Conservation (phyloP, 805 yeast genomes). For the Nakazawaea ambrosiae region DNA sequence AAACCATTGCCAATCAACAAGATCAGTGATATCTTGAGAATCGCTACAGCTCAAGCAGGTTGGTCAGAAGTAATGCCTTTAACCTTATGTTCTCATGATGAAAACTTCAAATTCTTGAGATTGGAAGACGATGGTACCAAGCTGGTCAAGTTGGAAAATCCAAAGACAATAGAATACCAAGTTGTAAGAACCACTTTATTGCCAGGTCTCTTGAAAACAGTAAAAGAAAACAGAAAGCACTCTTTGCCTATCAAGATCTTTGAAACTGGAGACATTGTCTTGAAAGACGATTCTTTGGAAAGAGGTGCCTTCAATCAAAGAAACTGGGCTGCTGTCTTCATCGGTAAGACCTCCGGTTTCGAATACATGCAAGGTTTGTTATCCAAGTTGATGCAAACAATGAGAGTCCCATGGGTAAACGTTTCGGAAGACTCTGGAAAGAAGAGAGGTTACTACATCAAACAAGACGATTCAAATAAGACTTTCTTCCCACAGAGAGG, state of each 20-base stretch:
- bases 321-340: constrained; percentile 90
- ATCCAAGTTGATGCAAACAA: constrained; percentile 92
- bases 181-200: constrained; percentile 93
- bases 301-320: constrained; percentile 90
- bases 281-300: constrained; percentile 73
- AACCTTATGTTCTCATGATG: constrained; percentile 94
- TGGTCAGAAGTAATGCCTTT: constrained; percentile 95
- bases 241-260: constrained; percentile 91
- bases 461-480: constrained; percentile 55
- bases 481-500: constrained; percentile 97
- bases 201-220: constrained; percentile 93
- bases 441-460: constrained; percentile 86
- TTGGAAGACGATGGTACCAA: constrained; percentile 61
- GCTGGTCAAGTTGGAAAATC: constrained; percentile 90
- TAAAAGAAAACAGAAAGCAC: constrained; percentile 94
- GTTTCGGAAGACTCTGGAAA: constrained; percentile 35
- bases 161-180: constrained; percentile 94
- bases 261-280: constrained; percentile 91
- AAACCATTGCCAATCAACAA: constrained; percentile 88
- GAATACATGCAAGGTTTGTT: constrained; percentile 91
- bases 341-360: constrained; percentile 93
- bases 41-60: constrained; percentile 89
- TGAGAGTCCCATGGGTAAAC: constrained; percentile 80
- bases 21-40: constrained; percentile 82
- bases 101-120: constrained; percentile 85